phyloP scores from a whole-genome alignment of 192 early-diverging fungal species.

The Radiomyces spectabilis region DNA sequence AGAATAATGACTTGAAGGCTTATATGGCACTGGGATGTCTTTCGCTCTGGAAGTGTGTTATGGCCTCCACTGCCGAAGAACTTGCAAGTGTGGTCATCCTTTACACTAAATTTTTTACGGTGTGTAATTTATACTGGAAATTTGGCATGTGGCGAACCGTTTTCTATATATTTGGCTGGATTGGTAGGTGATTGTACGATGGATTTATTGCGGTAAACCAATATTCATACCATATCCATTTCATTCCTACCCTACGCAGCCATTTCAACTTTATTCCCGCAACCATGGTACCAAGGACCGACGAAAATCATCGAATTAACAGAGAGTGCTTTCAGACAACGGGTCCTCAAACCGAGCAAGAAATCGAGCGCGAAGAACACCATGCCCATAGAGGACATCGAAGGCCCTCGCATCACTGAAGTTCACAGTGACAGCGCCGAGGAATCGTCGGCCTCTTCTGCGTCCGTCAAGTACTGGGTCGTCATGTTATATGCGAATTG shows the following conservation, averaged over 20 bases:
- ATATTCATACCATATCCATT: neutral
- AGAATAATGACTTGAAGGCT: constrained; percentile 9
- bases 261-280: constrained; percentile 32
- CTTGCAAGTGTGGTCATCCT: constrained; percentile 35
- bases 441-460: constrained; percentile 1
- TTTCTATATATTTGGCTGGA: constrained; percentile 29
- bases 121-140: constrained; percentile 30
- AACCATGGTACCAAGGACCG: constrained; percentile 45
- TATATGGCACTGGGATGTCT: constrained; percentile 6
- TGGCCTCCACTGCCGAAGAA: constrained; percentile 40
- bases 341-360: constrained; percentile 15
- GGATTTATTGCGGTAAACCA: too few relatives aligned
- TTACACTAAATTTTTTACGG: constrained; percentile 35
- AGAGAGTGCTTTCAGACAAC: constrained; percentile 16
- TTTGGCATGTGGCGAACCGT: constrained; percentile 29
- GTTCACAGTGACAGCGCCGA: constrained; percentile 25
- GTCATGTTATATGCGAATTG: constrained; percentile 45
- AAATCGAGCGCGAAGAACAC: neutral
- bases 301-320: constrained; percentile 35
- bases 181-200: too few relatives aligned
- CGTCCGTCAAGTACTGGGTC: constrained; percentile 39
- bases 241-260: constrained; percentile 2
- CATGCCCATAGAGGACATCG: neutral
- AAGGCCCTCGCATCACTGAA: constrained; percentile 16
- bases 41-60: constrained; percentile 16